phyloP scores from a whole-genome alignment of 139 green algal species.

The Asterochloris erici region DNA sequence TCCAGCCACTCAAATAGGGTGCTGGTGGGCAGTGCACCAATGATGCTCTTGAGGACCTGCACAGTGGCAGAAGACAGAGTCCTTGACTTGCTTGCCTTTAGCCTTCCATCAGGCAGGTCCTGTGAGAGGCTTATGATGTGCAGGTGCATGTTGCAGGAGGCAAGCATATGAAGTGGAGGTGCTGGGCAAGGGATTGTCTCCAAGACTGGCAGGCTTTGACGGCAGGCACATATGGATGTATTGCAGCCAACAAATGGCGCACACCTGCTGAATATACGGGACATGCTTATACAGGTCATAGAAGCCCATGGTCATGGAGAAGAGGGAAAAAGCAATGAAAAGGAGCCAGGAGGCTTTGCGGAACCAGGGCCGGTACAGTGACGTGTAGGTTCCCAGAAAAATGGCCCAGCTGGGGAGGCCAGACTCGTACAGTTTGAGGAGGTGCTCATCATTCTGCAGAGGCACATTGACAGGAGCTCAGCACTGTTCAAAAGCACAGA shows the following conservation, averaged over 20 bases:
- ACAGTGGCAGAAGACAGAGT: background rate
- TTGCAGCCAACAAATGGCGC: too few relatives aligned
- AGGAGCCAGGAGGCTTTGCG: constrained; percentile 57
- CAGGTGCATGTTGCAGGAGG: too few relatives aligned
- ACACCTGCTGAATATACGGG: constrained; percentile 57
- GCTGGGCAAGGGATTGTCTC: too few relatives aligned
- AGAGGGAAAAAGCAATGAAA: constrained; percentile 68
- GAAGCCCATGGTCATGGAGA: constrained; percentile 71
- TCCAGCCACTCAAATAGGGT: constrained; percentile 79
- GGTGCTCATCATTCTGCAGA: constrained; percentile 59
- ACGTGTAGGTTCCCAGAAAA: constrained; percentile 60
- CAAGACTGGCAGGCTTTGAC: too few relatives aligned
- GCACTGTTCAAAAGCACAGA: background rate
- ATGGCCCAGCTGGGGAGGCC: constrained; percentile 63
- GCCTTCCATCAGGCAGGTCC: too few relatives aligned
- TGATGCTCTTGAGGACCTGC: constrained; percentile 32
- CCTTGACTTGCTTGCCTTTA: too few relatives aligned
- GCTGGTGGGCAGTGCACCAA: constrained; percentile 36
- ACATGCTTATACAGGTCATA: constrained; percentile 82
- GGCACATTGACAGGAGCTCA: background rate
- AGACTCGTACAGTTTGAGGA: constrained; percentile 72
- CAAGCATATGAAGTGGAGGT: too few relatives aligned
- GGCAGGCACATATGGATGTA: too few relatives aligned
- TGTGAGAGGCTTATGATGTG: too few relatives aligned
- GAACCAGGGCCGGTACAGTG: constrained; percentile 77